These are phyloP conservation scores for Xylaria nigripes DNA, from an alignment of 495 filamentous ascomycete species.

Conservation along the genomic window DNA sequence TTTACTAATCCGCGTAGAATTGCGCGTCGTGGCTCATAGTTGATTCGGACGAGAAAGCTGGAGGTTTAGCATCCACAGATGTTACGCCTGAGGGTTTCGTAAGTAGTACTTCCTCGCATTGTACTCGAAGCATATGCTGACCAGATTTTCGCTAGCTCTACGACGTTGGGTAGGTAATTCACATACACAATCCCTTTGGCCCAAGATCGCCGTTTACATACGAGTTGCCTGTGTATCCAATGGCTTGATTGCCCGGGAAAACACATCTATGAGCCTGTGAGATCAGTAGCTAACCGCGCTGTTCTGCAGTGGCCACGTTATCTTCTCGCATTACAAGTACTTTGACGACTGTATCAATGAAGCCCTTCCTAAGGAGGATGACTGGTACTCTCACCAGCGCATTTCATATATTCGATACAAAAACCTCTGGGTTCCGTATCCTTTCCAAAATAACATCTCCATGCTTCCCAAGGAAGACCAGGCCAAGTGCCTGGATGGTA, in stretches of 20 bases:
- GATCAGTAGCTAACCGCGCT: neutral
- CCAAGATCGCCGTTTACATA: neutral
- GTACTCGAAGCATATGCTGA: slow-evolving; percentile 8
- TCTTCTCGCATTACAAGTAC: slow-evolving; percentile 99
- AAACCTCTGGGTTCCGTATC: slow-evolving; percentile 92
- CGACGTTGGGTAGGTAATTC: slow-evolving; percentile 62
- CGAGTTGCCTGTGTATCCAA: neutral
- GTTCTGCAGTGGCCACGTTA: slow-evolving; percentile 67
- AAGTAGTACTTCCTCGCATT: slow-evolving; percentile 37
- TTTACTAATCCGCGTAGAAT: slow-evolving; percentile 48
- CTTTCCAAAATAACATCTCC: slow-evolving; percentile 99
- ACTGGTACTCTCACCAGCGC: slow-evolving; percentile 97
- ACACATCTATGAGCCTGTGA: neutral
- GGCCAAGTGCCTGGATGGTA: slow-evolving; percentile 87
- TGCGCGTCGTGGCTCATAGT: slow-evolving; percentile 93
- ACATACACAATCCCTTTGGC: neutral
- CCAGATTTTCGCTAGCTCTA: slow-evolving; percentile 60
- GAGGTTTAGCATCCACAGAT: slow-evolving; percentile 95
- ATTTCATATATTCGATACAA: slow-evolving; percentile 99
- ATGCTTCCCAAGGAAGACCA: slow-evolving; percentile 97
- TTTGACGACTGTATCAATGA: slow-evolving; percentile 98
- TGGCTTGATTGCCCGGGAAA: neutral
- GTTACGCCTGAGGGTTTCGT: slow-evolving; percentile 96
- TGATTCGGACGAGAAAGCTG: slow-evolving; percentile 86
- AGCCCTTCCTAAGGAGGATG: slow-evolving; percentile 82